Conservation (phyloP, 2,329 filamentous ascomycete genomes). For the Fusarium annulatum region DNA sequence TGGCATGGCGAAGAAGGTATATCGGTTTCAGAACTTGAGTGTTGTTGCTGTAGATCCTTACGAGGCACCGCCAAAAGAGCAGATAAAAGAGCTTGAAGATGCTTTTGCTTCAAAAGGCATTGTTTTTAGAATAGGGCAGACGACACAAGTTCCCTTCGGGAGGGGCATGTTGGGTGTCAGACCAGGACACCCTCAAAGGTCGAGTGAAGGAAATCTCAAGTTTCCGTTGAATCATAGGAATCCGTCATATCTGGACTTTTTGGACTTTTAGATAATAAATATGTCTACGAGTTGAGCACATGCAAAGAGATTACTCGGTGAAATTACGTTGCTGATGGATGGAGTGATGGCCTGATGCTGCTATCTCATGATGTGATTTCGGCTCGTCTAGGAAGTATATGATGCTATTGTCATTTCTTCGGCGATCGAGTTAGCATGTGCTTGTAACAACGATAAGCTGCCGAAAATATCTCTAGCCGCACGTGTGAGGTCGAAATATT, state of each 20-base stretch:
- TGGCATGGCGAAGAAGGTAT: constrained; percentile 36
- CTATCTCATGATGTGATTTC: neutral
- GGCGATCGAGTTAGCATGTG: neutral
- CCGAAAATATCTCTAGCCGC: accelerated
- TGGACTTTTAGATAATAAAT: constrained; percentile 11
- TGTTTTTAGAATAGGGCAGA: constrained; percentile 36
- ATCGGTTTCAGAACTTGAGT: constrained; percentile 37
- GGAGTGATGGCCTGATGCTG: neutral
- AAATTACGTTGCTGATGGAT: neutral
- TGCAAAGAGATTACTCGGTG: neutral
- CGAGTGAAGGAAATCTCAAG: constrained; percentile 27
- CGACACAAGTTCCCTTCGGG: constrained; percentile 42
- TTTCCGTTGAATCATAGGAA: constrained; percentile 36
- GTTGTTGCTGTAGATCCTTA: constrained; percentile 44
- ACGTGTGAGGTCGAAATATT: neutral
- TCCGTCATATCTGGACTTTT: constrained; percentile 25
- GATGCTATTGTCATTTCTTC: neutral
- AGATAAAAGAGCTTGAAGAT: constrained; percentile 35
- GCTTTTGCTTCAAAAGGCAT: constrained; percentile 35
- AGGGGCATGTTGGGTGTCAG: constrained; percentile 44
- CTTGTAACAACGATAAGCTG: neutral
- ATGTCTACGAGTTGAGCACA: neutral
- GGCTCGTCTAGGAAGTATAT: neutral
- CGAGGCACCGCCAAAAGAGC: constrained; percentile 27
- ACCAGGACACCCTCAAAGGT: constrained; percentile 36